A percentile compares a stretch with the other conserved stretches of the same genome.
These are phyloP conservation scores for Linum trigynum DNA, from an alignment of 345 rosid species.

Conservation along the genomic window DNA sequence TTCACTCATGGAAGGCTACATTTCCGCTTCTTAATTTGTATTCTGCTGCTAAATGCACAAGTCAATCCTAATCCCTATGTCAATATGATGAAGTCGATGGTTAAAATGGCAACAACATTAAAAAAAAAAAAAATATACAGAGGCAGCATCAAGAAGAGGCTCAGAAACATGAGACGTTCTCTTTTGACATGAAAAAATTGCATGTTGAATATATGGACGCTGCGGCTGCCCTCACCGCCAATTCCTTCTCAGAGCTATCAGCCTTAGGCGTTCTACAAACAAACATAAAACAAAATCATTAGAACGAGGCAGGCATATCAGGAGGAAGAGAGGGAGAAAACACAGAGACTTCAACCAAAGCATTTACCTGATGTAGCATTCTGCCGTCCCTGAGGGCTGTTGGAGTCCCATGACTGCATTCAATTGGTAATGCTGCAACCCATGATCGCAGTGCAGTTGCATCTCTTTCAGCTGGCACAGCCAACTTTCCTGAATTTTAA, in stretches of 20 bases:
- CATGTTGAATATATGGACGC: slow-evolving; percentile 94
- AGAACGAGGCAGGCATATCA: neutral
- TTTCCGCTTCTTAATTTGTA: slow-evolving; percentile 7
- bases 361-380: slow-evolving; percentile 28
- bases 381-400: slow-evolving; percentile 25
- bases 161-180: slow-evolving; percentile 61
- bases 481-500: slow-evolving; percentile 49
- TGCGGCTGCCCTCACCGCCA: slow-evolving; percentile 88
- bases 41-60: slow-evolving; percentile 8
- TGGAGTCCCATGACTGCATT: slow-evolving; percentile 31
- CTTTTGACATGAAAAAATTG: slow-evolving; percentile 56
- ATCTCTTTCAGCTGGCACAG: slow-evolving; percentile 62
- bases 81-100: neutral
- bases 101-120: neutral
- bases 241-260: slow-evolving; percentile 40
- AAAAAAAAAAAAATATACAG: no score
- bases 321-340: neutral
- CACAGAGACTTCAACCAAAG: neutral
- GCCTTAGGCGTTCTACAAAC: slow-evolving; percentile 38
- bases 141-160: neutral
- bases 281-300: neutral
- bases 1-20: slow-evolving; percentile 6
- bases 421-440: slow-evolving; percentile 48
- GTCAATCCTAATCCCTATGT: neutral
- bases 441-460: slow-evolving; percentile 69